These are phyloP conservation scores for Tulasnella sp. DNA, from an alignment of 768 basidiomycete genomes.

Conservation along the genomic window DNA sequence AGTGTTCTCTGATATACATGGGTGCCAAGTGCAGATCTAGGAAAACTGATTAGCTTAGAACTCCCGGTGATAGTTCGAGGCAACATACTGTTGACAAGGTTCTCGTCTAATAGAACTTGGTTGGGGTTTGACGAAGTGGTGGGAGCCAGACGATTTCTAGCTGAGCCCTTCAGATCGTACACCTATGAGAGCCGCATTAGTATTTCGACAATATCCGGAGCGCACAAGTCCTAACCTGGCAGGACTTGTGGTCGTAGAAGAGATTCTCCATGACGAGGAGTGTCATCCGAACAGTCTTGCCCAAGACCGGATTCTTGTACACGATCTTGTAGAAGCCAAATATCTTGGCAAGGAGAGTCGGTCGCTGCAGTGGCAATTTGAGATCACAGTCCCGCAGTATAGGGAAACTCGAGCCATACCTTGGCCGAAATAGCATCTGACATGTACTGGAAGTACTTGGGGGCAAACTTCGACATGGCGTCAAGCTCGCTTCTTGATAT, in stretches of 20 bases:
- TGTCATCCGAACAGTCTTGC: constrained; percentile 85
- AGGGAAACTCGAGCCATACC: constrained; percentile 33
- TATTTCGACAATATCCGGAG: not conserved
- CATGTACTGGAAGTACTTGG: constrained; percentile 97
- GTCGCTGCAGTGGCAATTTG: constrained; percentile 43
- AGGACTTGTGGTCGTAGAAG: constrained; percentile 85
- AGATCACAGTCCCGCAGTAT: constrained; percentile 15
- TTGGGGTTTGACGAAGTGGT: constrained; percentile 74
- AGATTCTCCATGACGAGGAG: constrained; percentile 96
- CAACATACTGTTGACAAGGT: constrained; percentile 74
- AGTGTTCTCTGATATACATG: constrained; percentile 92
- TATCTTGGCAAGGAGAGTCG: constrained; percentile 89
- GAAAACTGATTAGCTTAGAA: not conserved
- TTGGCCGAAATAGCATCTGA: constrained; percentile 80
- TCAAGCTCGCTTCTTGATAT: constrained; percentile 83
- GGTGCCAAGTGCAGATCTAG: constrained; percentile 76
- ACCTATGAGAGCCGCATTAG: constrained; percentile 40
- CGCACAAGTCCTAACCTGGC: constrained; percentile 41
- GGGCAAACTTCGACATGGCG: constrained; percentile 93
- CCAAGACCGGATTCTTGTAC: constrained; percentile 58
- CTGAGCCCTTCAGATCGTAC: constrained; percentile 95
- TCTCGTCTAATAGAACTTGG: constrained; percentile 93
- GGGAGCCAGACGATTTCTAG: constrained; percentile 83
- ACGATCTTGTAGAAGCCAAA: constrained; percentile 95
- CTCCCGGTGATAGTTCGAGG: not conserved